phyloP scores from a whole-genome alignment of 1,284 basidiomycete genomes.

The Trametes hirsuta region DNA sequence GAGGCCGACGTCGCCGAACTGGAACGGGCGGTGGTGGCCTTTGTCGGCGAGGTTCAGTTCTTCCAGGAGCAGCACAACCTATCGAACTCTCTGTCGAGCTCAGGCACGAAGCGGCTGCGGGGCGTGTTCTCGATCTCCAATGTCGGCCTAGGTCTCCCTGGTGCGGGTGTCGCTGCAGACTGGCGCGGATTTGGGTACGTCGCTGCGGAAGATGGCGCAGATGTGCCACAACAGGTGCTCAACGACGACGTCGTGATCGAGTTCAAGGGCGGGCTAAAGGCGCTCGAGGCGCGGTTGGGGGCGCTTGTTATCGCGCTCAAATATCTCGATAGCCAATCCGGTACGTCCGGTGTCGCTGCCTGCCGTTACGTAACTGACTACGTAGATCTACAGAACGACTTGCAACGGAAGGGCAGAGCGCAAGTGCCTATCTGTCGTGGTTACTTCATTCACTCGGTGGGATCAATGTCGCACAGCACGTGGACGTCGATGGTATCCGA shows the following conservation, averaged over 20 bases:
- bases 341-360: slow-evolving; percentile 15
- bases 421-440: slow-evolving; percentile 55
- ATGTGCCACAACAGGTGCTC: slow-evolving; percentile 53
- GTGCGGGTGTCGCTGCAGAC: slow-evolving; percentile 65
- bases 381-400: slow-evolving; percentile 28
- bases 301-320: slow-evolving; percentile 21
- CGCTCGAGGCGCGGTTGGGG: slow-evolving; percentile 44
- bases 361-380: slow-evolving; percentile 4
- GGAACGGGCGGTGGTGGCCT: slow-evolving; percentile 71
- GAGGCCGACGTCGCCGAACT: slow-evolving; percentile 80
- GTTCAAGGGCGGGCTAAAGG: slow-evolving; percentile 48
- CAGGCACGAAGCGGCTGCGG: slow-evolving; percentile 56
- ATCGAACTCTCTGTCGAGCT: slow-evolving; percentile 35
- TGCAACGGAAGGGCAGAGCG: slow-evolving; percentile 42
- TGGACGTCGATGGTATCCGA: slow-evolving; percentile 76
- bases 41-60: slow-evolving; percentile 73
- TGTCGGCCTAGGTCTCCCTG: slow-evolving; percentile 73
- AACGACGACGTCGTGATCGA: slow-evolving; percentile 56
- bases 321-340: slow-evolving; percentile 24
- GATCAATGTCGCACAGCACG: slow-evolving; percentile 74
- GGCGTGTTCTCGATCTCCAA: slow-evolving; percentile 67
- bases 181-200: slow-evolving; percentile 87
- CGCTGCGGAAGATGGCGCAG: slow-evolving; percentile 50
- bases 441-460: slow-evolving; percentile 64
- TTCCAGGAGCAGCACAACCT: slow-evolving; percentile 45